Evolutionary conservation across 2,329 filamentous ascomycete genomes (phyloP).

Genomic region (Xylaria sp.): DNA sequence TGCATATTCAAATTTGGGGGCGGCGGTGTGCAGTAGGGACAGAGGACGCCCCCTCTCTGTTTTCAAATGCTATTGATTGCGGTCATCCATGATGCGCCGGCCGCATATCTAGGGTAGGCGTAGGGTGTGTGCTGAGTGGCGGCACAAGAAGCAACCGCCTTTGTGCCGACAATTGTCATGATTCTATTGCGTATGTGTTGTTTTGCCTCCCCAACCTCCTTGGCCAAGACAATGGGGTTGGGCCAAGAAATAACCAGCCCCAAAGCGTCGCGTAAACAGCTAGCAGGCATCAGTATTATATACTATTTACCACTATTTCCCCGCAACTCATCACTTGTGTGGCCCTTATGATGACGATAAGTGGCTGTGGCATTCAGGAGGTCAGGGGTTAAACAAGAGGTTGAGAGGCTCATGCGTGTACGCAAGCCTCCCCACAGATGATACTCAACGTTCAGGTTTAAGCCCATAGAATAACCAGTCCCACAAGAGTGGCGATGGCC

Average conservation of each 20-base stretch:
- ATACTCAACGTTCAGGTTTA: conserved; percentile 27
- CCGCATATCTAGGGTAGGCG: neutral
- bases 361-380: conserved; percentile 32
- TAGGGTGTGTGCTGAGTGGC: conserved; percentile 4
- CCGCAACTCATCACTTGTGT: conserved; percentile 4
- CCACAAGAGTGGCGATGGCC: conserved; percentile 27
- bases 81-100: neutral
- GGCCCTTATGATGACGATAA: conserved; percentile 7
- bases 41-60: neutral
- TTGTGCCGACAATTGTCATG: conserved; percentile 3
- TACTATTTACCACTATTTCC: conserved; percentile 7
- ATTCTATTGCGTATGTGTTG: neutral
- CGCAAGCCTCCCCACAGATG: conserved; percentile 29
- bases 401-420: conserved; percentile 13
- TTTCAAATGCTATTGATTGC: neutral
- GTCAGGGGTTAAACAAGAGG: conserved; percentile 30
- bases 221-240: conserved; percentile 13
- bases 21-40: conserved; percentile 28
- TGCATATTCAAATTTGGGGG: conserved; percentile 4
- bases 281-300: conserved; percentile 16
- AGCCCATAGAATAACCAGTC: conserved; percentile 6
- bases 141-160: conserved; percentile 8
- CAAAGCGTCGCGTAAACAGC: conserved; percentile 22
- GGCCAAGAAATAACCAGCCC: conserved; percentile 23
- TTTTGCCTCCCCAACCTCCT: conserved; percentile 18